Base-by-base conservation (phyloP, 345 rosid species). In the Sisymbrium irio region DNA sequence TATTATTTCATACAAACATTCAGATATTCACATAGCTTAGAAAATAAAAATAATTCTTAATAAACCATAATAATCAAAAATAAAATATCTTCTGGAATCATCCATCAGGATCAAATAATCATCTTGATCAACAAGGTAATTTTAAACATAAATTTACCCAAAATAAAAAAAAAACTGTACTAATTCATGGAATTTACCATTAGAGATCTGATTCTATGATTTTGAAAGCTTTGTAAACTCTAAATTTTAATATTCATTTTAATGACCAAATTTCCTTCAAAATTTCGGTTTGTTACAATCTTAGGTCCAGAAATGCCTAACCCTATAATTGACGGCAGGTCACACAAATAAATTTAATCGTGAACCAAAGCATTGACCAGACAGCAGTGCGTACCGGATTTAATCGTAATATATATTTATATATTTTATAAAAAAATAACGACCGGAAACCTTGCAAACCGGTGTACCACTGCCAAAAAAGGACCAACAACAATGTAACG, bases 401-500 rank as follows among this genome's bases (percentile, higher is more conserved):
- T 30, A 30, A 6, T 7, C 8, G 1, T 1, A 25, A 45, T 20
- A 17, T n/a, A 32, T 5, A 5, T 6, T 32, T 6, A 32, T 1
- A 22, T 22, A n/a, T 22, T 1, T 22, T 22, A 32, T 9, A 2
- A 0, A 19, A 6, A 22, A 14, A 9, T 0, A 25, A 13, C 3
- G 18, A 62, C 75, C 65, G 76, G 72, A 4, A 36, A 77, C 76
- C 17, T 46, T 46, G 2, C 70, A 0, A 37, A 14, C 54, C 62
- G 62, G 80, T 77, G 2, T 0, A 62, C 46, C 45, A 64, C 51
- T 70, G 54, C 80, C 76, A 46, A 64, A 77, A 77, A 19, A 70
- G 80, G 76, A 70, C 76, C 80, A 77, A 71, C 79, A 76, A 45
- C 56, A 71, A 56, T 22, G 44, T 69, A 11, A 4, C 41, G 53